Evolutionary conservation across 2,329 filamentous ascomycete species (phyloP).

Genomic region (Diaporthe vaccinii): DNA sequence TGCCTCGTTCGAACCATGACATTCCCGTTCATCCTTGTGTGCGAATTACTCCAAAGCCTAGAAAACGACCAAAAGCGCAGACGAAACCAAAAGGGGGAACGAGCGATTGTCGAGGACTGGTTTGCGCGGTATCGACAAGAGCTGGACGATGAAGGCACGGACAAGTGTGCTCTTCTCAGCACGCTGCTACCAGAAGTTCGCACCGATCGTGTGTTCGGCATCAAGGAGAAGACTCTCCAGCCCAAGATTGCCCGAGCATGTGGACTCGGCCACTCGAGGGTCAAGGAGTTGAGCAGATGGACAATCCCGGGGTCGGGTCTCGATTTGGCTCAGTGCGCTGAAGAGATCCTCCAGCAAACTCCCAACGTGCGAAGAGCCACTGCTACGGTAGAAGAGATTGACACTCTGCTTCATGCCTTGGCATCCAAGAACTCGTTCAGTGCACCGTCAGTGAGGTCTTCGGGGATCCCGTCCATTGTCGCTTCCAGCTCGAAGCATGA

Average conservation of each 20-base stretch:
- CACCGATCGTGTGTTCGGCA: slow-evolving; percentile 81
- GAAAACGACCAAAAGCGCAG: slow-evolving; percentile 60
- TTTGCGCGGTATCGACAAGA: slow-evolving; percentile 72
- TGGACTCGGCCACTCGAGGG: slow-evolving; percentile 73
- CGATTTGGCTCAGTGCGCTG: slow-evolving; percentile 81
- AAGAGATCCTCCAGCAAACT: slow-evolving; percentile 72
- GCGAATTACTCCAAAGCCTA: slow-evolving; percentile 79
- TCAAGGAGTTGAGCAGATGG: slow-evolving; percentile 74
- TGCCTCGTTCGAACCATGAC: slow-evolving; percentile 61
- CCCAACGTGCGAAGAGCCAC: slow-evolving; percentile 53
- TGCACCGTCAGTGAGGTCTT: slow-evolving; percentile 68
- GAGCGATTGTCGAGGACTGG: slow-evolving; percentile 71
- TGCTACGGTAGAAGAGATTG: slow-evolving; percentile 80
- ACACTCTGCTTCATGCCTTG: slow-evolving; percentile 73
- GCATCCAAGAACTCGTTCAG: slow-evolving; percentile 81
- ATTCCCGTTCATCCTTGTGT: slow-evolving; percentile 78
- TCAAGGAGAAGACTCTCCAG: slow-evolving; percentile 73
- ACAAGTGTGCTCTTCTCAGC: slow-evolving; percentile 77
- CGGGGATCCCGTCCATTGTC: slow-evolving; percentile 42
- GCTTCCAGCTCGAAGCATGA: slow-evolving; percentile 49
- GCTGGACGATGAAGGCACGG: slow-evolving; percentile 69
- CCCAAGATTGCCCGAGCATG: slow-evolving; percentile 77
- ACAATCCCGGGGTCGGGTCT: slow-evolving; percentile 65
- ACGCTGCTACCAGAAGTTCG: slow-evolving; percentile 82
- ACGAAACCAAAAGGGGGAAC: slow-evolving; percentile 49